Evolutionary conservation across 2,329 filamentous ascomycete genomes (phyloP).

Genomic region (Ceratocystis papillata): DNA sequence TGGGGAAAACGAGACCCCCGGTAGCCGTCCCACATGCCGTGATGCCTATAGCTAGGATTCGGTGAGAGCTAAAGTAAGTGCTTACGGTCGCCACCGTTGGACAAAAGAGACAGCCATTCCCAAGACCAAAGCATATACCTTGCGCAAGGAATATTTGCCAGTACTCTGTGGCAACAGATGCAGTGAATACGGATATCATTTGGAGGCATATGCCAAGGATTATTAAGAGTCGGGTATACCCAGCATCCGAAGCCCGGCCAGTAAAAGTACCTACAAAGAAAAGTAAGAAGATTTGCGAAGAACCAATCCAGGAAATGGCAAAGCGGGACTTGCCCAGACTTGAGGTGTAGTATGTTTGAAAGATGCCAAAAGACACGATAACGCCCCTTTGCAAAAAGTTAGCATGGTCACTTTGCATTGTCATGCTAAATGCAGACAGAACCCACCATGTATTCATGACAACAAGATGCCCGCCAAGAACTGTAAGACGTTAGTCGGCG

Average conservation of each 20-base stretch:
- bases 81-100: slow-evolving; percentile 54
- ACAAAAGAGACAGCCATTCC: slow-evolving; percentile 53
- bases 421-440: background rate
- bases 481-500: background rate
- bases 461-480: slow-evolving; percentile 35
- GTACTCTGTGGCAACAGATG: slow-evolving; percentile 38
- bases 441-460: slow-evolving; percentile 42
- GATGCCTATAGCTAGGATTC: slow-evolving; percentile 51
- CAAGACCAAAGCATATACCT: slow-evolving; percentile 45
- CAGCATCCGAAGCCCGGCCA: slow-evolving; percentile 44
- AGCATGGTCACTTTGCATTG: background rate
- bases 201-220: slow-evolving; percentile 35
- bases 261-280: slow-evolving; percentile 46
- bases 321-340: slow-evolving; percentile 35
- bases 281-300: slow-evolving; percentile 43
- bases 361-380: slow-evolving; percentile 47
- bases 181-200: slow-evolving; percentile 39
- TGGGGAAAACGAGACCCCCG: slow-evolving; percentile 48
- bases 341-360: slow-evolving; percentile 43
- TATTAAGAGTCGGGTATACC: slow-evolving; percentile 40
- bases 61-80: slow-evolving; percentile 51
- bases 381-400: slow-evolving; percentile 34
- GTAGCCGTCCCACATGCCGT: slow-evolving; percentile 49
- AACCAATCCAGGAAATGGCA: slow-evolving; percentile 45
- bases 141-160: slow-evolving; percentile 48